phyloP scores from a whole-genome alignment of 2,329 filamentous ascomycete species.

The Ophiocordyceps polyrhachis-furcata region DNA sequence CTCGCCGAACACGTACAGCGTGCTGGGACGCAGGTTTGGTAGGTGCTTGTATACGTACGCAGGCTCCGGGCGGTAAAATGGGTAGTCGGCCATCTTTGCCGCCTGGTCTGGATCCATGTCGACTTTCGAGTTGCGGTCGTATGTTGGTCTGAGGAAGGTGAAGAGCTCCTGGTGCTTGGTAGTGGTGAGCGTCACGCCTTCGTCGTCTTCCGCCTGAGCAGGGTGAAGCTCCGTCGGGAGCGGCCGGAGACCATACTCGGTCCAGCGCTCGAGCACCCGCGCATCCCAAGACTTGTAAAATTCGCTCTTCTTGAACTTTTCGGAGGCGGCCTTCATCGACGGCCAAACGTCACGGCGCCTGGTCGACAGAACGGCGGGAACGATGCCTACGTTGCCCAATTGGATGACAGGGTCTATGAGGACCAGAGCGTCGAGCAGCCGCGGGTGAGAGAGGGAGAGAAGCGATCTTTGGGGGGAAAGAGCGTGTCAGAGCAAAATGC shows the following conservation, averaged over 20 bases:
- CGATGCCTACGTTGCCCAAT: slow-evolving; percentile 13
- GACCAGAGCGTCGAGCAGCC: slow-evolving; percentile 56
- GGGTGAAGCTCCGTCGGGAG: neutral
- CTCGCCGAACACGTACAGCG: neutral
- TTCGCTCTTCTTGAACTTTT: slow-evolving; percentile 39
- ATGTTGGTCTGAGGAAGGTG: neutral
- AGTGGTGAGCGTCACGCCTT: neutral
- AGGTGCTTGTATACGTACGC: neutral
- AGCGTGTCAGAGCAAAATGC: slow-evolving; percentile 46
- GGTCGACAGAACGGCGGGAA: slow-evolving; percentile 42
- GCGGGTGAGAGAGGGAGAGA: slow-evolving; percentile 57
- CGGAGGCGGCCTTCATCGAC: slow-evolving; percentile 47
- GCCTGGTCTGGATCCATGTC: neutral
- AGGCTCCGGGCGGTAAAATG: neutral
- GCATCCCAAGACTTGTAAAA: slow-evolving; percentile 76
- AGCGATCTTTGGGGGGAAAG: neutral
- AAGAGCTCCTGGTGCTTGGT: neutral
- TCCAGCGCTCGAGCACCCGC: slow-evolving; percentile 43
- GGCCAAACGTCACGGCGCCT: slow-evolving; percentile 69
- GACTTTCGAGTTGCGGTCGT: neutral
- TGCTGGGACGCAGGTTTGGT: neutral
- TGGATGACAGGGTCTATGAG: slow-evolving; percentile 70
- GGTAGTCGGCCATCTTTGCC: neutral
- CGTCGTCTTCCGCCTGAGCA: neutral
- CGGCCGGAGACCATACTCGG: neutral